Evolutionary conservation across 352 stramenopile species (phyloP), one percentile per base, ranked within the genome.

Genomic region (Plasmopara viticola): DNA sequence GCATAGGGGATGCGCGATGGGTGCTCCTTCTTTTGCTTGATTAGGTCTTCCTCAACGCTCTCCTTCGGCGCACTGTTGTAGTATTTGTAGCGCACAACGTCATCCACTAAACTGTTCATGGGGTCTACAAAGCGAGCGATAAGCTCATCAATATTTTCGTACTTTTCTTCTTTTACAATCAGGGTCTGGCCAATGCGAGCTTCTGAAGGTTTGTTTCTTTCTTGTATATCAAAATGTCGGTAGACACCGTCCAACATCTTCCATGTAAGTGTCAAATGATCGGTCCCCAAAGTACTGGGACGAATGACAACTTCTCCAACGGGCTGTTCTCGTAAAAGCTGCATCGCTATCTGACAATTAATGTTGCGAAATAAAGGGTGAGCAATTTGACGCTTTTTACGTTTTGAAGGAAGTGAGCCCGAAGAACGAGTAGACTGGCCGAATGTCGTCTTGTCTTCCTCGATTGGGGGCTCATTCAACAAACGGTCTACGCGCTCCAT

Each of bases 1-100:
- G 80, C 77, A 61, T 93, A 95, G 29, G 84, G 84, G 44, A 95
- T 91, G 48, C 78, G 68, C 30, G 76, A 80, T 17, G 84, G 82
- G 48, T 92, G 77, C 37, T 79, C 84, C 41, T 93, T 92, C 64
- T 95, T 95, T 62, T 93, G 78, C 58, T 90, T 90, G 63, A 93
- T 90, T 47, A 95, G 44, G 43, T 91, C 82, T 60, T 93, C 84
- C 48, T 90, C 74, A 8, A 95, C 78, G 42, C 78, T 83, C 53
- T 93, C 83, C 10, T 86, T 70, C 25, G 60, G 54, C 2, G 56
- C 67, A 39, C 66, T 86, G 60, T 80, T 87, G 60, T 83, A 95
- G 51, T 95, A 90, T 61, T 95, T 94, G 81, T 90, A 88, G 44
- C 73, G 75, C 20, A 89, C 55, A 10, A 95, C 81, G 57, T 95